Conservation (phyloP, 2,329 filamentous ascomycete species). For the Cordyceps pruinosa region DNA sequence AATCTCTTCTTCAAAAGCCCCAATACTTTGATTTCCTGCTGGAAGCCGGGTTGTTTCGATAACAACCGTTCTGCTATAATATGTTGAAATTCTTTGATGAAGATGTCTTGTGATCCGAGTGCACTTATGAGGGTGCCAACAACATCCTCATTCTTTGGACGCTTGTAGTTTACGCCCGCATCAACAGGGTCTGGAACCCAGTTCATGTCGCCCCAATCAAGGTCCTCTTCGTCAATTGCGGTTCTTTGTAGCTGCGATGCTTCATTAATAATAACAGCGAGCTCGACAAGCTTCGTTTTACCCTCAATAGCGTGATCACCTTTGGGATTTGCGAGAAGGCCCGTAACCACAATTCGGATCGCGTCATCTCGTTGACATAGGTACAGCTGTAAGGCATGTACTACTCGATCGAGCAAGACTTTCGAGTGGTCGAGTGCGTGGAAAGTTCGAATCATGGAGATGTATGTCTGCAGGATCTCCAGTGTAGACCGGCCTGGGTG, state of each 20-base stretch:
- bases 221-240: constrained; percentile 57
- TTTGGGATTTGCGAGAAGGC: constrained; percentile 57
- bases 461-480: constrained; percentile 70
- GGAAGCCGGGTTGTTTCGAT: constrained; percentile 59
- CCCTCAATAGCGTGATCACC: constrained; percentile 41
- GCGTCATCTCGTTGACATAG: constrained; percentile 71
- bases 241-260: constrained; percentile 46
- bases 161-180: constrained; percentile 84
- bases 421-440: constrained; percentile 70
- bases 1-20: constrained; percentile 84
- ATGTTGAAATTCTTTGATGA: constrained; percentile 88
- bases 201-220: constrained; percentile 86
- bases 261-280: constrained; percentile 60
- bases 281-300: constrained; percentile 53
- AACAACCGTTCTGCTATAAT: constrained; percentile 80
- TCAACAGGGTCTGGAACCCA: constrained; percentile 93
- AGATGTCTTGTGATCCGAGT: constrained; percentile 82
- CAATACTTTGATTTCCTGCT: constrained; percentile 75
- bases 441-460: constrained; percentile 71
- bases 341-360: constrained; percentile 68
- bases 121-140: constrained; percentile 84
- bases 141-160: constrained; percentile 82
- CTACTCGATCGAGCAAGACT: constrained; percentile 68
- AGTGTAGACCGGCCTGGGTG: constrained; percentile 71
- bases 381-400: constrained; percentile 66